Evolutionary conservation across 768 basidiomycete species (phyloP), one percentile per base, ranked within the genome.

Genomic region (Boletus fagicola): DNA sequence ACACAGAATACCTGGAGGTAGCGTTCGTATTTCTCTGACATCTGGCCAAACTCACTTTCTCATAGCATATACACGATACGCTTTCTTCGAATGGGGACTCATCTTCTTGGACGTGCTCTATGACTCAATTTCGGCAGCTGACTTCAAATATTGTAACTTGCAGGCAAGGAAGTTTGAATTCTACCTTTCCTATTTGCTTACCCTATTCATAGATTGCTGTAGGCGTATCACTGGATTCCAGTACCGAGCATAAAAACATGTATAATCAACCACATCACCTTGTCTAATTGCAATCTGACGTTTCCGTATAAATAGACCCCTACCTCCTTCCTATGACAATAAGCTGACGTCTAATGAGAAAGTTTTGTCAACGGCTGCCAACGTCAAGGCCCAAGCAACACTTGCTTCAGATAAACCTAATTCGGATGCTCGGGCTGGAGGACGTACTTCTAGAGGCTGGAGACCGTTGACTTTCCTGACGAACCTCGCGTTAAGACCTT

Each of bases 81-180:
- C 87, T 45, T 87, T 94, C 72, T 90, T 90, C 63, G 94, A 96
- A 73, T 96, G 94, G 94, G 77, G 77, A 9, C 81, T 93, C 48
- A 90, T 93, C 54, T 67, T 87, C 51, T 76, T 87, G 45, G 91
- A 93, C 56, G 76, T 93, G 26, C 56, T 83, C 15, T 92, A 84
- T 62, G 91, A 93, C 66, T 84, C 90, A 0, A 70, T 87, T n/a
- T 65, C 81, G 1, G 82, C 78, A 54, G 72, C 77, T 30, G 90
- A 91, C 62, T 83, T 91, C 59, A 72, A 69, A 45, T 75, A 79
- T 40, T 75, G 77, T 6, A 74, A 80, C 57, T 62, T 88, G 20
- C 77, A 86, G 74, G 86, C 84, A 58, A 61, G 77, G 58, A 2
- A 16, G 11, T 44, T 38, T 49, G 26, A 11, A 35, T 15, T 6